phyloP scores from a whole-genome alignment of 2,329 filamentous ascomycete genomes.

The Diaporthe nobilis region DNA sequence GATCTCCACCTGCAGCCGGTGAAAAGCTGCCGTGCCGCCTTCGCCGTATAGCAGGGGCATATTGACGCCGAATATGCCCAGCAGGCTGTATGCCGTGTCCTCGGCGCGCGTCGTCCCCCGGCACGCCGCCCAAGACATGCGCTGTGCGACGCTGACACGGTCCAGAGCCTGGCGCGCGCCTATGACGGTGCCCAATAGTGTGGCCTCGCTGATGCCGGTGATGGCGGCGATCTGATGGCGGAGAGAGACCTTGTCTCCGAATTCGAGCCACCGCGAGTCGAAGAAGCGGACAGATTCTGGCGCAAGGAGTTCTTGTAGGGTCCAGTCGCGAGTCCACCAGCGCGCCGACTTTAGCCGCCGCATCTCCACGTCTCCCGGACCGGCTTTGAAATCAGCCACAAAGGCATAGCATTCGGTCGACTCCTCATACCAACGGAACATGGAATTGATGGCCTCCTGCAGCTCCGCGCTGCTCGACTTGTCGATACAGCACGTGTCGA shows the following conservation, averaged over 20 bases:
- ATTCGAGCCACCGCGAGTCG: not conserved
- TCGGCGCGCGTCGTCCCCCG: conserved; percentile 23
- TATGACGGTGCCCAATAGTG: not conserved
- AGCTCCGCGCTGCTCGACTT: conserved; percentile 22
- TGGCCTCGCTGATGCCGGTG: not conserved
- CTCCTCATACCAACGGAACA: conserved; percentile 25
- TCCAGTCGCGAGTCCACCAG: conserved; percentile 30
- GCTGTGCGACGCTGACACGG: not conserved
- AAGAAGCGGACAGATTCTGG: not conserved
- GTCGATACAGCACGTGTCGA: conserved; percentile 37
- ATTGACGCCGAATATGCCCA: conserved; percentile 37
- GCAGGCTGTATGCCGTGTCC: conserved; percentile 36
- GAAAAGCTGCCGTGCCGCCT: not conserved
- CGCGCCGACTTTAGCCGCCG: not conserved
- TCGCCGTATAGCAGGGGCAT: conserved; percentile 39
- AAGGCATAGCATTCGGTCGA: conserved; percentile 17
- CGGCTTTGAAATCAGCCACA: not conserved
- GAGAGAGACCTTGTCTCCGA: not conserved
- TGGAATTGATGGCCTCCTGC: conserved; percentile 26
- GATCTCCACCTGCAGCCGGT: conserved; percentile 34
- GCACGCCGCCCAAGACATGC: conserved; percentile 20
- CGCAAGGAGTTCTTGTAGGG: conserved; percentile 29
- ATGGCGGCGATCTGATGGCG: not conserved
- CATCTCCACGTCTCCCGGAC: not conserved
- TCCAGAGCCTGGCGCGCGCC: not conserved